Base-by-base conservation (phyloP, 2,329 filamentous ascomycete species). In the Exophiala bonariae region DNA sequence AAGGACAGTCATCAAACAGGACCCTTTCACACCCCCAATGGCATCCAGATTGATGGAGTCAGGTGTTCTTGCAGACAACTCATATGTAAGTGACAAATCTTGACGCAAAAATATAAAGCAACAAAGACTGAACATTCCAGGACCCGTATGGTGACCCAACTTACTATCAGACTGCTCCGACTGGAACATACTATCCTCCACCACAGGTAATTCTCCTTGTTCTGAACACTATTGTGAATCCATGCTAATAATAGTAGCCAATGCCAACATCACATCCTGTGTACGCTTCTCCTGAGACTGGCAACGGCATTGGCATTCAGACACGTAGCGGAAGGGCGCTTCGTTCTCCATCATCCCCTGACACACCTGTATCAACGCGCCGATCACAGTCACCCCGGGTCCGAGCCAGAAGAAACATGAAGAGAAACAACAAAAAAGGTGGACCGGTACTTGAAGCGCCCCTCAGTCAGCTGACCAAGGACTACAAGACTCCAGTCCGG, bases 401-500 rank as follows among this genome's bases (percentile, higher is more conserved):
- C 26, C 50, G 47, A 53, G 49, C 49, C 48, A 55, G 52, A 47
- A 49, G 44, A 51, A 56, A 51, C 35, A 40, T 46, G 26, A 59
- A 46, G 33, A 55, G 54, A 41, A 56, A 54, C 41, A 53, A 51
- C 16, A 53, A 55, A 45, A 57, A 56, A 36, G 46, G 49, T 18
- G 54, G 44, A 11, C 48, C 49, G 9, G 48, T 42, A 14, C 70
- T 92, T 28, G 78, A 78, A 3, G 78, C 77, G 44, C 86, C 89
- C 0, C 72, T 95, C 46, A 91, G 86, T 60, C 76, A 83, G 52
- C 66, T 92, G 55, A 87, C 86, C 4, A 80, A 77, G 56, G 76
- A 85, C 43, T 75, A 75, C 14, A 64, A 77, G 44, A 76, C 89
- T 31, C 78, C 81, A 0, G 74, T 95, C 39, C 80, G 80, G 41